Evolutionary conservation across 768 basidiomycete species (phyloP).

Genomic region (Xanthoconium stramineum): DNA sequence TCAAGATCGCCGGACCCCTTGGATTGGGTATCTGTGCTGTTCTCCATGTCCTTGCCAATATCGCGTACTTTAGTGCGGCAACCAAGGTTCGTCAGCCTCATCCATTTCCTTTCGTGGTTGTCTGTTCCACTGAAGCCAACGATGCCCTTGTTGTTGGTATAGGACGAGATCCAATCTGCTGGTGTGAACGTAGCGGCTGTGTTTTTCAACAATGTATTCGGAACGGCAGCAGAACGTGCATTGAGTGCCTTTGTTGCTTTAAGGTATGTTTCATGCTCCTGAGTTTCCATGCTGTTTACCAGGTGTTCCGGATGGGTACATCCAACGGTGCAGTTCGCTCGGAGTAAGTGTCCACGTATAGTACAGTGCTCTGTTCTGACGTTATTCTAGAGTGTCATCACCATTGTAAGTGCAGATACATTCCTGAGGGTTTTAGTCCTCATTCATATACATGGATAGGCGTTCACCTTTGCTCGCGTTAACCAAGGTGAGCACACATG

Average conservation of each 20-base stretch:
- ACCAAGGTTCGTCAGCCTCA: constrained; percentile 11
- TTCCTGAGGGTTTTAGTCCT: neutral
- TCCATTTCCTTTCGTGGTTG: neutral
- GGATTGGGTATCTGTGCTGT: constrained; percentile 50
- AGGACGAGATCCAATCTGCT: constrained; percentile 44
- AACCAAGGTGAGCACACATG: constrained; percentile 41
- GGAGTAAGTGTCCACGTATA: constrained; percentile 21
- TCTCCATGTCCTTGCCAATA: constrained; percentile 54
- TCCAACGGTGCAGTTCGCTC: constrained; percentile 28
- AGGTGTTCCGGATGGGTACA: neutral
- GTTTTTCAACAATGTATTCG: constrained; percentile 61
- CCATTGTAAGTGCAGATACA: constrained; percentile 18
- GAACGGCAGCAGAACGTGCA: constrained; percentile 47
- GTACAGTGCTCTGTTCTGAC: neutral
- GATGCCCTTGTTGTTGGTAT: neutral
- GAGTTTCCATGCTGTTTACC: too few relatives aligned
- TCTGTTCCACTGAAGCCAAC: neutral
- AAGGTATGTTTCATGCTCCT: constrained; percentile 33
- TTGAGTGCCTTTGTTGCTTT: constrained; percentile 53
- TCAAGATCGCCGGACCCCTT: constrained; percentile 60
- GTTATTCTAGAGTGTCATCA: constrained; percentile 26
- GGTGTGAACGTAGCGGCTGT: constrained; percentile 56
- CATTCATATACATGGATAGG: constrained; percentile 28
- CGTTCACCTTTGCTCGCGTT: constrained; percentile 47
- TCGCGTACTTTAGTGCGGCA: constrained; percentile 50